A percentile compares a stretch with the other conserved stretches of the same genome.
These are phyloP conservation scores for Penicillium sp. DNA, from an alignment of 2,329 filamentous ascomycete species.

Conservation along the genomic window DNA sequence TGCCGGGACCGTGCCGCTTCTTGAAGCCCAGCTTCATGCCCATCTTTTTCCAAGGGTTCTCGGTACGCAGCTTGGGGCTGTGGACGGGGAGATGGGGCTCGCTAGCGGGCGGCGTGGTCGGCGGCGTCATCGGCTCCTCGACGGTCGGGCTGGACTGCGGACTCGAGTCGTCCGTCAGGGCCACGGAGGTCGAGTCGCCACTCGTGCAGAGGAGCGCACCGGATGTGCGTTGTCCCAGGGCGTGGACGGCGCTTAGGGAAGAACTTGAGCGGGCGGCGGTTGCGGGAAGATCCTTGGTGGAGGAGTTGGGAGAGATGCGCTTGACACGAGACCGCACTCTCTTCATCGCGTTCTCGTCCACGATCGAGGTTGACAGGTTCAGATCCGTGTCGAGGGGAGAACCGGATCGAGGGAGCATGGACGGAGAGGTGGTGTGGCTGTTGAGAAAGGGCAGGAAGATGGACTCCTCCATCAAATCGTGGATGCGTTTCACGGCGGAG, in stretches of 20 bases:
- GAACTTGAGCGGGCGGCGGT: slow-evolving; percentile 31
- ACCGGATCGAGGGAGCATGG: slow-evolving; percentile 47
- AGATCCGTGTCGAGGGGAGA: slow-evolving; percentile 38
- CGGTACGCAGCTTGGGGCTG: slow-evolving; percentile 43
- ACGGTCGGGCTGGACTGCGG: slow-evolving; percentile 41
- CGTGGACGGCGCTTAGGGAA: slow-evolving; percentile 31
- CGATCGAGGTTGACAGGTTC: slow-evolving; percentile 28
- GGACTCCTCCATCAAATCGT: slow-evolving; percentile 96
- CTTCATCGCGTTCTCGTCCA: slow-evolving; percentile 33
- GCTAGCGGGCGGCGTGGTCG: slow-evolving; percentile 50
- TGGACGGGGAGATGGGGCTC: slow-evolving; percentile 36
- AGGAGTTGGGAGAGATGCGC: slow-evolving; percentile 34
- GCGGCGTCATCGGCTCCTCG: slow-evolving; percentile 51
- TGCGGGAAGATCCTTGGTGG: slow-evolving; percentile 30
- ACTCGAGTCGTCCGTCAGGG: slow-evolving; percentile 48
- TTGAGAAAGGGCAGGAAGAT: slow-evolving; percentile 91
- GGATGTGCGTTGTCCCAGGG: slow-evolving; percentile 38
- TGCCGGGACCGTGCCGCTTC: slow-evolving; percentile 31
- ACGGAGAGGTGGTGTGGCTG: slow-evolving; percentile 52
- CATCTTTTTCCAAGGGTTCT: slow-evolving; percentile 55
- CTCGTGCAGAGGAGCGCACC: slow-evolving; percentile 38
- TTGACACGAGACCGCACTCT: slow-evolving; percentile 27
- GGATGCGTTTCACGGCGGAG: slow-evolving; percentile 80
- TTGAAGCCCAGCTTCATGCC: slow-evolving; percentile 50
- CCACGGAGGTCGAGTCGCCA: slow-evolving; percentile 38